Evolutionary conservation across 805 yeast species (phyloP), one percentile per base, ranked within the genome.

Genomic region (Candida manassasensis): DNA sequence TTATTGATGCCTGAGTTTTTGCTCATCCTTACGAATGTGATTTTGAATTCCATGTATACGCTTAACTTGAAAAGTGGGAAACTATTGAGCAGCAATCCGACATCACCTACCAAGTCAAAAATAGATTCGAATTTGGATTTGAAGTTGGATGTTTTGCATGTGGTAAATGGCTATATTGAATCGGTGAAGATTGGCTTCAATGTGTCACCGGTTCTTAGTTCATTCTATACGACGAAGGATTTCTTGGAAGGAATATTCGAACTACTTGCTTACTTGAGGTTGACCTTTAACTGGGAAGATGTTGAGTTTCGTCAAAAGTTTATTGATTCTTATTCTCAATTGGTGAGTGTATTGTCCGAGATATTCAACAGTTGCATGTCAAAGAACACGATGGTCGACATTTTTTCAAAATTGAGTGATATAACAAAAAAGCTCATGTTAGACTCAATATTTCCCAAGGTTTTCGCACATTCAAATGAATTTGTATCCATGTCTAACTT

Each of bases 1-100:
- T 38, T 67, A 3, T 36, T 59, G 0, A 57, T 73, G 44, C 77
- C 79, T 0, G 79, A 77, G 5, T 63, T 77, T 14, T 37, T 75
- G 54, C 56, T 47, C 16, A 32, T 65, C 16, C 41, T 53, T 45
- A 67, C 48, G 40, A 61, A 44, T 40, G 42, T 48, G 50, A 67
- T 45, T 31, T 55, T 49, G 44, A 66, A 49, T 48, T 67, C 53
- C 19, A 53, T 42, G 55, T 53, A 52, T 33, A 43, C 45, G 1
- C 44, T 61, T 27, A 53, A 63, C 32, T 45, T 46, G 28, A 53
- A 44, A 26, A 49, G 50, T 11, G 69, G 69, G 2, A 54, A 45
- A 27, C 52, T 63, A 3, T 34, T 61, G 21, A 49, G 63, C 21
- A 57, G 62, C 33, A 51, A 57, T n/a, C 63, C 69, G 2, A 49